phyloP scores from a whole-genome alignment of 2,329 filamentous ascomycete genomes.

The Monosporascus sp. region DNA sequence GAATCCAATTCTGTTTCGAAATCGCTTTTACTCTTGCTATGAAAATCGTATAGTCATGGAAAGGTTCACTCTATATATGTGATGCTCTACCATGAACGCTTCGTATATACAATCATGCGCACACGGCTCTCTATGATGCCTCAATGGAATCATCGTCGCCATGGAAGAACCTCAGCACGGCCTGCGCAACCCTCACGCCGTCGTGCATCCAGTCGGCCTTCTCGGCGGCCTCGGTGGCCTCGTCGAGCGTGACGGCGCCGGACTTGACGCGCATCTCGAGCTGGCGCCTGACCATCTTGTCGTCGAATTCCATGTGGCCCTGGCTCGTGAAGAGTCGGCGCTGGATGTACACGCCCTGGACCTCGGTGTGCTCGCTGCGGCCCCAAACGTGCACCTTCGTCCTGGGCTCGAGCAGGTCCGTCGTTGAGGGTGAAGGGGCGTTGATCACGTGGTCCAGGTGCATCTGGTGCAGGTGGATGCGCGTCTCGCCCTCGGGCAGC shows the following conservation, averaged over 20 bases:
- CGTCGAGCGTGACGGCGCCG: slow-evolving; percentile 54
- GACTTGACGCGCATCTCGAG: slow-evolving; percentile 53
- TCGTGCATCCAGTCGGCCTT: slow-evolving; percentile 62
- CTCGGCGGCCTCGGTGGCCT: slow-evolving; percentile 56
- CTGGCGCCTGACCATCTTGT: slow-evolving; percentile 61
- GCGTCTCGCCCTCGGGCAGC: slow-evolving; percentile 31
- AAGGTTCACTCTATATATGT: too few species aligned
- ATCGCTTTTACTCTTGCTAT: too few species aligned
- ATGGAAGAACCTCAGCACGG: slow-evolving; percentile 57
- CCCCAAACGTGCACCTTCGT: slow-evolving; percentile 52
- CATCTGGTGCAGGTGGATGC: slow-evolving; percentile 68
- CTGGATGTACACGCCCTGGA: slow-evolving; percentile 69
- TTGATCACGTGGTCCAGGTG: slow-evolving; percentile 65
- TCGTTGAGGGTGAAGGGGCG: slow-evolving; percentile 42
- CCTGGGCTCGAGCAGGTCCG: slow-evolving; percentile 36
- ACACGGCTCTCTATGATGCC: too few species aligned
- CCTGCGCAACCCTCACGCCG: slow-evolving; percentile 58
- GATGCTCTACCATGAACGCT: too few species aligned
- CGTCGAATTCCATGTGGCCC: slow-evolving; percentile 72
- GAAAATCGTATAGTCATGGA: too few species aligned
- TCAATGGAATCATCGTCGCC: slow-evolving; percentile 39
- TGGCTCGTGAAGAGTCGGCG: slow-evolving; percentile 66
- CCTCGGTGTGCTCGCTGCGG: slow-evolving; percentile 56
- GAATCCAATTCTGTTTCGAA: too few species aligned
- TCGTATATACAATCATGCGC: too few species aligned